Conservation (phyloP, 352 stramenopile species). For the Phytophthora lateralis region DNA sequence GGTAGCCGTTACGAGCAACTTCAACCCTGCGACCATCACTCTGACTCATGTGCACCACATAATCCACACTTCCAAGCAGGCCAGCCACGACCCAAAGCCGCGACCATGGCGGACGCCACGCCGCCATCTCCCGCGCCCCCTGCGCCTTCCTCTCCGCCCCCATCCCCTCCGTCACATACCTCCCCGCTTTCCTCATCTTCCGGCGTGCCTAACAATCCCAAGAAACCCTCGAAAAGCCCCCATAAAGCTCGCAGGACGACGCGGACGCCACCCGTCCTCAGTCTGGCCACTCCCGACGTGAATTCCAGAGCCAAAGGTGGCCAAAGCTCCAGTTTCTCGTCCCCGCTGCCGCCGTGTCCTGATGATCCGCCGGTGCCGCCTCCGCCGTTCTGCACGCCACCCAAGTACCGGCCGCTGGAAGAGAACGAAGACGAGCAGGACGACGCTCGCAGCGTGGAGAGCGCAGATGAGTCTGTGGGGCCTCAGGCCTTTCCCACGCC, state of each 20-base stretch:
- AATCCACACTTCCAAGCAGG: background rate
- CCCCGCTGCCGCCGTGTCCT: conserved; percentile 71
- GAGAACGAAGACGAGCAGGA: conserved; percentile 59
- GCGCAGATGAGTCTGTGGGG: conserved; percentile 35
- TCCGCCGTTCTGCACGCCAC: conserved; percentile 64
- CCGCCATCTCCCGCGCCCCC: conserved; percentile 25
- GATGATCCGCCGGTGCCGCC: conserved; percentile 69
- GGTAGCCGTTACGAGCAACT: conserved; percentile 8
- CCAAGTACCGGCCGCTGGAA: conserved; percentile 69
- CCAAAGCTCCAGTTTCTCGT: conserved; percentile 75
- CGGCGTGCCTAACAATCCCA: background rate
- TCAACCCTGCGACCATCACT: background rate
- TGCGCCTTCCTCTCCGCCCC: conserved; percentile 31
- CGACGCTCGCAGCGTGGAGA: conserved; percentile 48
- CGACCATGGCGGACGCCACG: conserved; percentile 12
- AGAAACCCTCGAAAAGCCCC: conserved; percentile 15
- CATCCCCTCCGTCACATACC: conserved; percentile 29
- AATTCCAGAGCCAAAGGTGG: conserved; percentile 15
- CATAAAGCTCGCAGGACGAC: conserved; percentile 6
- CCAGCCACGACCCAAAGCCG: no score
- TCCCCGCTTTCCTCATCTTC: conserved; percentile 22
- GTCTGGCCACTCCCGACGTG: conserved; percentile 10
- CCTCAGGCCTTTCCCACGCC: conserved; percentile 48
- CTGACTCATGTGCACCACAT: background rate
- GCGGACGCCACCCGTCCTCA: conserved; percentile 5